Percentiles rank a stretch among this genome's conserved stretches.
These are phyloP conservation scores for Exophiala lecanii-corni DNA, from an alignment of 2,329 filamentous ascomycete genomes.

Conservation along the genomic window DNA sequence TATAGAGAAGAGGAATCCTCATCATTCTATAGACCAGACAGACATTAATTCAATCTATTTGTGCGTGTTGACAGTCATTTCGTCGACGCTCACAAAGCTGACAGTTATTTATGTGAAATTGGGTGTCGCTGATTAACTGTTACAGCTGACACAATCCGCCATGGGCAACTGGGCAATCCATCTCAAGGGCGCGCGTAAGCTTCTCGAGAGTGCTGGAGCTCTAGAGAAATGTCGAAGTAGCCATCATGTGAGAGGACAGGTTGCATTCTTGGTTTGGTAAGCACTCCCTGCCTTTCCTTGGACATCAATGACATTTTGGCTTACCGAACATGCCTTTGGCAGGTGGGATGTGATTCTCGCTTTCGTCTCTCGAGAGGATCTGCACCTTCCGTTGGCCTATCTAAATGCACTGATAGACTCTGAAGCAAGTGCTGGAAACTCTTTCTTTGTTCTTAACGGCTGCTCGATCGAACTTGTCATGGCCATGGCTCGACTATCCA, in stretches of 20 bases:
- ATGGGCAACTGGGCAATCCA: constrained; percentile 32
- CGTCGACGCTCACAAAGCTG: too few relatives aligned
- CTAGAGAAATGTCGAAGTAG: constrained; percentile 13
- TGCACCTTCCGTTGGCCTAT: constrained; percentile 27
- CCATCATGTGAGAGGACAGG: constrained; percentile 28
- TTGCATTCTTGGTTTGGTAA: constrained; percentile 33
- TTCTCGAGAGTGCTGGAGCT: constrained; percentile 26
- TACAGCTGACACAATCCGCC: constrained; percentile 33
- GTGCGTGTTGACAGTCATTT: too few relatives aligned
- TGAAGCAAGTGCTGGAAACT: constrained; percentile 25
- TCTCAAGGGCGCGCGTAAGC: constrained; percentile 26
- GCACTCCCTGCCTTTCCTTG: too few relatives aligned
- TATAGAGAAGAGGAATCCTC: too few relatives aligned
- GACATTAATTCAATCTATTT: too few relatives aligned
- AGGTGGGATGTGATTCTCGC: constrained; percentile 33
- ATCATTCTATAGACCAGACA: too few relatives aligned
- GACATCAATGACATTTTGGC: too few relatives aligned
- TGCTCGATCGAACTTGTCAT: constrained; percentile 31
- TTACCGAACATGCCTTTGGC: too few relatives aligned
- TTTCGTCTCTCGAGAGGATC: constrained; percentile 30
- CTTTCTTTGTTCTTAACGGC: constrained; percentile 33
- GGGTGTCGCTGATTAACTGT: neutral
- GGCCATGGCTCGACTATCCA: constrained; percentile 29
- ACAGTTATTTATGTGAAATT: neutral
- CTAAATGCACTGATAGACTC: constrained; percentile 22